phyloP scores from a whole-genome alignment of 352 stramenopile species.

The Phytophthora sansomeana region DNA sequence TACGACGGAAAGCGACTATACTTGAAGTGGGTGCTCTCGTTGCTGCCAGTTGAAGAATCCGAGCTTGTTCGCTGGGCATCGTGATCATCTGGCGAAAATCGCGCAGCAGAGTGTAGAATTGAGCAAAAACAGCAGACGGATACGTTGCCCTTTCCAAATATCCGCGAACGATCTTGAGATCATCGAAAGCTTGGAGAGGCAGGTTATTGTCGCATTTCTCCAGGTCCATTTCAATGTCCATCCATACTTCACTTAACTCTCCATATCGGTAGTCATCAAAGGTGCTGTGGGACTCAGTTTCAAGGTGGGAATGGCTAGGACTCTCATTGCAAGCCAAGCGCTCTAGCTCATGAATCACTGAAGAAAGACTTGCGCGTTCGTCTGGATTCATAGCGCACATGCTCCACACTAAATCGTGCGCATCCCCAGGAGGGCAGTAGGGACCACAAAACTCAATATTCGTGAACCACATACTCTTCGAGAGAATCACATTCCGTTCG shows the following conservation, averaged over 20 bases:
- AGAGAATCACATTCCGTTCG: too few relatives aligned
- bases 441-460: not conserved
- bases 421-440: not conserved
- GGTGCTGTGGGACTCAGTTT: not conserved
- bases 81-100: not conserved
- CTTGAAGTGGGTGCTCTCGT: not conserved
- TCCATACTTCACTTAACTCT: not conserved
- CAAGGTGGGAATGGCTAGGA: not conserved
- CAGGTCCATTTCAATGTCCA: not conserved
- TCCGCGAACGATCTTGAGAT: not conserved
- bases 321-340: not conserved
- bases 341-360: conserved; percentile 4
- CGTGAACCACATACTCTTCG: too few relatives aligned
- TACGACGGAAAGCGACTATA: not conserved
- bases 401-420: not conserved
- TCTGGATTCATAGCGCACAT: conserved; percentile 8
- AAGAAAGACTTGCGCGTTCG: conserved; percentile 6
- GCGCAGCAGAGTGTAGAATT: not conserved
- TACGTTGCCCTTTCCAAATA: not conserved
- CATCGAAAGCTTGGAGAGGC: not conserved
- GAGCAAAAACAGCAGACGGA: not conserved
- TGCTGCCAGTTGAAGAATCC: conserved; percentile 1
- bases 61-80: not conserved
- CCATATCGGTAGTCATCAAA: not conserved
- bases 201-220: not conserved